Evolutionary conservation across 78 protist species (phyloP).

Genomic region (Chrysochromulina parva): DNA sequence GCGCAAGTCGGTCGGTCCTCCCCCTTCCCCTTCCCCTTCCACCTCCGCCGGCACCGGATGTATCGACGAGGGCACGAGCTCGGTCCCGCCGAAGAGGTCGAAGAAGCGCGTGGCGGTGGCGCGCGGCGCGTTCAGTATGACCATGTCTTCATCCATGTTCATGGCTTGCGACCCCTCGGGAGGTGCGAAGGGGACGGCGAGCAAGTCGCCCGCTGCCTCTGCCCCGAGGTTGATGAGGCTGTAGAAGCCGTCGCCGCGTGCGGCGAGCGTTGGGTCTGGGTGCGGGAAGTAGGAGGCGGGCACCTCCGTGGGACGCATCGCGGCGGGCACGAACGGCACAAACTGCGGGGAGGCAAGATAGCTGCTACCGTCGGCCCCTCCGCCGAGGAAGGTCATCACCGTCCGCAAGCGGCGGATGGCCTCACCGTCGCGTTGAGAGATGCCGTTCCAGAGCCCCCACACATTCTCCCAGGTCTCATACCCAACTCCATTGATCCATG

Average conservation of each 20-base stretch:
- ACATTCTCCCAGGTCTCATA: conserved; percentile 50
- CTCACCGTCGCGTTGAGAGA: conserved; percentile 34
- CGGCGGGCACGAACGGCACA: conserved; percentile 8
- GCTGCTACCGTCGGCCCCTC: background rate
- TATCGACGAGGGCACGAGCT: background rate
- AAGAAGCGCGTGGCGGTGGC: background rate
- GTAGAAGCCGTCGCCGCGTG: background rate
- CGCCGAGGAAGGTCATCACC: conserved; percentile 31
- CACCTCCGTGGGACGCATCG: background rate
- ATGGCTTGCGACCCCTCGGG: no score
- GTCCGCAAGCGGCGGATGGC: conserved; percentile 14
- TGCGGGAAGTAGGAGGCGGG: no score
- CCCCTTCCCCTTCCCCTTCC: no score
- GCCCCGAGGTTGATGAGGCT: no score
- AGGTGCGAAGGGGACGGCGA: no score
- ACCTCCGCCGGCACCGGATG: no score
- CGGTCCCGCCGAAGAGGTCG: background rate
- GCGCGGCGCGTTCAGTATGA: no score
- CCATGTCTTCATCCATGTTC: no score
- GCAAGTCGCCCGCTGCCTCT: no score
- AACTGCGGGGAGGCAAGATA: background rate
- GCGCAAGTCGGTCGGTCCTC: no score
- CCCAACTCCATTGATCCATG: conserved; percentile 43
- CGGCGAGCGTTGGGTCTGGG: no score
- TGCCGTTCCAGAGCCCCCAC: conserved; percentile 54